These are phyloP conservation scores for maize (Zea mays) DNA, from an alignment of 176 grass and related monocot genomes.

Conservation along the genomic window Zm-B73-REFERENCE-NAM-5.0 NC_050096.1:284651001-284651500, in stretches of 20 bases:
- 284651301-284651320: neutral
- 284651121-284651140: neutral
- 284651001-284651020: constrained; percentile 75
- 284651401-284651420: constrained; percentile 95
- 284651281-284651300: constrained; percentile 11
- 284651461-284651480: neutral
- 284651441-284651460: constrained; percentile 30
- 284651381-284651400: constrained; percentile 96
- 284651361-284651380: constrained; percentile 97
- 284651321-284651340: constrained; percentile 66
- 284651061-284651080: constrained; percentile 89
- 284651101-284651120: constrained; percentile 72
- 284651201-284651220: neutral
- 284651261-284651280: neutral
- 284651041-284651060: constrained; percentile 90
- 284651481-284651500: neutral
- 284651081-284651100: constrained; percentile 81
- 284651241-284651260: neutral
- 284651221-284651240: neutral
- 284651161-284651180: constrained; percentile 29
- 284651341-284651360: constrained; percentile 90
- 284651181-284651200: constrained; percentile 29
- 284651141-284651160: neutral
- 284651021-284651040: constrained; percentile 65
- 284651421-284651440: constrained; percentile 98